These are phyloP conservation scores for Fusarium annulatum DNA, from an alignment of 2,329 filamentous ascomycete species.

Conservation along the genomic window DNA sequence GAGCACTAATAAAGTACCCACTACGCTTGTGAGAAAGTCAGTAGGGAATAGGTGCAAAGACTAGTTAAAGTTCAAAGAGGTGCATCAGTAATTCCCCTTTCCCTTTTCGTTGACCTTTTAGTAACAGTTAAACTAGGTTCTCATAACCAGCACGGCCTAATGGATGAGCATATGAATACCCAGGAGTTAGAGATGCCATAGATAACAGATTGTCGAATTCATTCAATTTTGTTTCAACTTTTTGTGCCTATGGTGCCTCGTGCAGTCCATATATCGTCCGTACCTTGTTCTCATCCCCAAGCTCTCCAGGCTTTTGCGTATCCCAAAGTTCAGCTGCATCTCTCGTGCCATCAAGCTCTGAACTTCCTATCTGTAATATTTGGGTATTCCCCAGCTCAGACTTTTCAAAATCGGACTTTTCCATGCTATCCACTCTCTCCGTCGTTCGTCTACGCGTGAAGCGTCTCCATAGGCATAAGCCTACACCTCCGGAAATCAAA, in stretches of 20 bases:
- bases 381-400: not conserved
- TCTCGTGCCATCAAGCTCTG: not conserved
- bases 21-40: not conserved
- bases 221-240: accelerated
- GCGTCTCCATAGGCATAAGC: not conserved
- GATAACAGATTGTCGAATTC: too few species aligned
- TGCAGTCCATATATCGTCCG: not conserved
- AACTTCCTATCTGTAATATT: not conserved
- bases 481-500: not conserved
- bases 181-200: accelerated
- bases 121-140: not conserved
- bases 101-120: accelerated
- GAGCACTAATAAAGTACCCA: too few species aligned
- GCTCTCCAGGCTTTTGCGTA: not conserved
- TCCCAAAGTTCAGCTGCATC: conserved; percentile 6
- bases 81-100: accelerated
- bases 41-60: too few species aligned
- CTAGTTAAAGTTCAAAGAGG: not conserved
- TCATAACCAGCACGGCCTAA: not conserved
- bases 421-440: not conserved
- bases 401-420: not conserved
- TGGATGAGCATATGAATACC: accelerated
- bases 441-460: not conserved
- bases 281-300: conserved; percentile 9
- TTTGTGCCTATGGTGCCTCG: not conserved